Base-by-base conservation (phyloP, 441 rosid genomes). In the Adansonia gregorii region DNA sequence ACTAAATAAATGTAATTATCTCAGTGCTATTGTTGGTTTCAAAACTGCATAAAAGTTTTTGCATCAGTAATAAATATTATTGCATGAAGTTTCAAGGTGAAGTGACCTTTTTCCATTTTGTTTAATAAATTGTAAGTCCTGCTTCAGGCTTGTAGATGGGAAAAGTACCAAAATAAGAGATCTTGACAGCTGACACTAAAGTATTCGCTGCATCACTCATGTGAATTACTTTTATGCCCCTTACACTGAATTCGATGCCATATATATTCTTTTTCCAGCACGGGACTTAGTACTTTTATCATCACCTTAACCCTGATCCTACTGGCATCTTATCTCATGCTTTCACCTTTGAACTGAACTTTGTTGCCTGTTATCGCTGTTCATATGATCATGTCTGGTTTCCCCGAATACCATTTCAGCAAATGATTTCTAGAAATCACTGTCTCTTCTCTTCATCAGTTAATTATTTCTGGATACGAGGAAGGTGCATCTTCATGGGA, bases 31-130 rank as follows among this genome's bases (percentile, higher is more conserved):
- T 61, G 66, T 20, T 24, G 35, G 54, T 46, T 46, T 67, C 73
- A 11, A 45, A 43, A 66, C 52, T 43, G 71, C 48, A 63, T 60
- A 63, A 9, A 22, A n/a, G 24, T 65, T 65, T 27, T 65, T 65
- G 8, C 49, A n/a, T n/a, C 12, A 39, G 69, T 15, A 35, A 7
- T 27, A 27, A 27, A 27, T 27, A 27, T 27, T 27, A 27, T 27
- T 27, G 35, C 35, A 63, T 63, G 67, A 31, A 66, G 51, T 66
- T 41, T 15, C 48, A 39, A 35, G 46, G 9, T 7, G 22, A n/a
- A 19, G 43, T 61, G 27, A 4, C 24, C 31, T 19, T 58, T 11
- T 56, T 58, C 63, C 24, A 19, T 58, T 58, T 20, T 20, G 63
- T 20, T 51, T 11, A n/a, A 51, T 15, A 51, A 51, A 12, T 51